Percentiles rank a stretch among this genome's conserved stretches.
Conservation (phyloP, 768 basidiomycete genomes). For the Leucocoprinus leucothites region DNA sequence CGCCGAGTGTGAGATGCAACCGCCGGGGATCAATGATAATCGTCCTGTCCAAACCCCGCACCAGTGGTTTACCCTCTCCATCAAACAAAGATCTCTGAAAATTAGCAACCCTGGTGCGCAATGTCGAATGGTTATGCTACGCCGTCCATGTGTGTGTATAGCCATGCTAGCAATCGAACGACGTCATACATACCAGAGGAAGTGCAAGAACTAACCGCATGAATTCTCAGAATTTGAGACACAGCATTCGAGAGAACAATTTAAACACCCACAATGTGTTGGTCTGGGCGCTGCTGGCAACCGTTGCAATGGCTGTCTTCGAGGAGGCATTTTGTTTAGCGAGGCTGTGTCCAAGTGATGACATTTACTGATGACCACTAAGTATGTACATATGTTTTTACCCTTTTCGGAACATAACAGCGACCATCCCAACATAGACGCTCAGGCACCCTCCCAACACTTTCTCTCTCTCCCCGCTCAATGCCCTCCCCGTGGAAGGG, state of each 20-base stretch:
- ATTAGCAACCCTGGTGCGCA: constrained; percentile 31
- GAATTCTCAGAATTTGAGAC: too few species aligned
- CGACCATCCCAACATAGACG: background rate
- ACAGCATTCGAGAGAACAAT: background rate
- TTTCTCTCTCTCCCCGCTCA: constrained; percentile 1
- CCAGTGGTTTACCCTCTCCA: constrained; percentile 22
- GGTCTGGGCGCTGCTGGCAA: constrained; percentile 17
- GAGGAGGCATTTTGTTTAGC: constrained; percentile 6
- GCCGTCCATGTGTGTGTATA: background rate
- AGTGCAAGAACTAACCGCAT: constrained; percentile 25
- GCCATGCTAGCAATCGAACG: background rate
- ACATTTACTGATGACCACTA: background rate
- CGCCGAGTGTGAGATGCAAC: constrained; percentile 74
- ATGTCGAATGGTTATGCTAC: constrained; percentile 32
- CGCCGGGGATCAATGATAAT: constrained; percentile 56
- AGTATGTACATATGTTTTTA: constrained; percentile 1
- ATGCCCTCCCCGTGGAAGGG: constrained; percentile 19
- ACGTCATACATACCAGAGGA: constrained; percentile 25
- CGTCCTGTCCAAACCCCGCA: constrained; percentile 55
- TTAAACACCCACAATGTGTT: constrained; percentile 27
- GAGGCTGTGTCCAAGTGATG: constrained; percentile 3
- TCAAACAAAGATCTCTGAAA: constrained; percentile 43
- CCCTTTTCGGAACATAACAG: background rate
- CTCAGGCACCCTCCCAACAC: background rate
- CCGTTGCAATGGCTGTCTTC: too few species aligned